Base-by-base conservation (phyloP, 73 alveolate genomes). In the Stentor coeruleus region DNA sequence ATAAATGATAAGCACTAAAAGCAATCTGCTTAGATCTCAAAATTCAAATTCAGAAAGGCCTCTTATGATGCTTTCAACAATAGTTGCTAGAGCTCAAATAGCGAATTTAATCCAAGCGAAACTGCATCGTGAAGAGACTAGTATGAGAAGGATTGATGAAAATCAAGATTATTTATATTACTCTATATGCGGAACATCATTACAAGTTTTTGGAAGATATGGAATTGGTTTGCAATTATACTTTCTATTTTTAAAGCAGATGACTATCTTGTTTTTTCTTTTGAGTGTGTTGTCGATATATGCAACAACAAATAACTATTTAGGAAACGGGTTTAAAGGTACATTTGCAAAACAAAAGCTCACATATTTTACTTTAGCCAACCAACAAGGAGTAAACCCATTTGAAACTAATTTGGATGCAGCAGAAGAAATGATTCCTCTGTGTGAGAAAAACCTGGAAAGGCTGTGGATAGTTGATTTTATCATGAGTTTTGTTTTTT, bases 261-360 rank as follows among this genome's bases (percentile, higher is more conserved):
- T 66, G 79, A 31, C 79, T 0, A 26, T 66, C 37, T 33, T 66
- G 14, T 66, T 66, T 66, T 66, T 66, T 20, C n/a, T 66, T 28
- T 1, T 2, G 14, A 15, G 49, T 66, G 20, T 20, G 26, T 26
- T 66, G 14, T 20, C 40, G n/a, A 66, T 66, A 1, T 66, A 66
- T 33, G 49, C 79, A 20, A 31, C 39, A 11, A 14, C n/a, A 20
- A 26, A 37, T 0, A 66, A 66, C 37, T 66, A 20, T 11, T 28
- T 40, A 1, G 79, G 79, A 0, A 20, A 31, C 39, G 37, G 11
- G 0, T 20, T 66, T 66, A 40, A 3, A 66, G 39, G 37, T 66
- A 49, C 66, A 49, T 11, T 11, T 20, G 28, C 6, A 49, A 49
- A 49, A 11, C 28, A 49, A 49, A 49, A 20, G 20, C 20, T 11